A percentile compares a stretch with the other conserved stretches of the same genome.
Conservation (phyloP, 2,329 filamentous ascomycete species). For the Beauveria sp. region DNA sequence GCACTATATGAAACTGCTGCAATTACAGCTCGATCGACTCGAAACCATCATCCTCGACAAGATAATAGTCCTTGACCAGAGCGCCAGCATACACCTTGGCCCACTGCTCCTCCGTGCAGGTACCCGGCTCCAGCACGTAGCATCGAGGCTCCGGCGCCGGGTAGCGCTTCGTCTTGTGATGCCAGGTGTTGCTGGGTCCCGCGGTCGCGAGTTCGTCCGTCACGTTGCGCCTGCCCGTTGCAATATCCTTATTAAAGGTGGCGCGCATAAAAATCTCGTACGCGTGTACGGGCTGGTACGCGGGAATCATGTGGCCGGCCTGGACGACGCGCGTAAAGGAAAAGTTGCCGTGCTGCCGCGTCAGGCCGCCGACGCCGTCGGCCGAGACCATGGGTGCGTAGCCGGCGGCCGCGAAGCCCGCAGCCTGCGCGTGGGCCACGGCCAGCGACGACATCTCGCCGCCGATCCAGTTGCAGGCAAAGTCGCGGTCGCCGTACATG, state of each 20-base stretch:
- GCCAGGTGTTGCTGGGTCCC: constrained; percentile 52
- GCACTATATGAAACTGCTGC: neutral
- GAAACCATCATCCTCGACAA: constrained; percentile 16
- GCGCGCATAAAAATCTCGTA: constrained; percentile 53
- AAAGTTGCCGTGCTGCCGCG: constrained; percentile 68
- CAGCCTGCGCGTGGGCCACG: constrained; percentile 41
- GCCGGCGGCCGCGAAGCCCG: constrained; percentile 49
- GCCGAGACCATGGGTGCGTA: constrained; percentile 64
- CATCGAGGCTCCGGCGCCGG: constrained; percentile 43
- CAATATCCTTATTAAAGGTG: constrained; percentile 44
- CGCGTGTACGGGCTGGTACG: constrained; percentile 50
- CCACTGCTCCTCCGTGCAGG: constrained; percentile 48
- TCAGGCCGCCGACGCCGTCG: constrained; percentile 55
- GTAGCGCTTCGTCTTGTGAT: constrained; percentile 44
- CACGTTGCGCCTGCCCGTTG: constrained; percentile 44
- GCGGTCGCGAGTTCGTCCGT: constrained; percentile 40
- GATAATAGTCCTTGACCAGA: constrained; percentile 38
- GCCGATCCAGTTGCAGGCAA: constrained; percentile 58
- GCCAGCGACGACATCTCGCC: constrained; percentile 62
- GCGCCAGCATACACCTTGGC: constrained; percentile 40
- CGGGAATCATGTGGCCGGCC: constrained; percentile 54
- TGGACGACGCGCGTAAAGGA: constrained; percentile 60
- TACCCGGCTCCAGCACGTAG: constrained; percentile 48
- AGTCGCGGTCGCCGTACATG: constrained; percentile 59
- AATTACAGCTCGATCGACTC: constrained; percentile 6